These are phyloP conservation scores for Gremmenia infestans DNA, from an alignment of 2,329 filamentous ascomycete genomes.

Conservation along the genomic window DNA sequence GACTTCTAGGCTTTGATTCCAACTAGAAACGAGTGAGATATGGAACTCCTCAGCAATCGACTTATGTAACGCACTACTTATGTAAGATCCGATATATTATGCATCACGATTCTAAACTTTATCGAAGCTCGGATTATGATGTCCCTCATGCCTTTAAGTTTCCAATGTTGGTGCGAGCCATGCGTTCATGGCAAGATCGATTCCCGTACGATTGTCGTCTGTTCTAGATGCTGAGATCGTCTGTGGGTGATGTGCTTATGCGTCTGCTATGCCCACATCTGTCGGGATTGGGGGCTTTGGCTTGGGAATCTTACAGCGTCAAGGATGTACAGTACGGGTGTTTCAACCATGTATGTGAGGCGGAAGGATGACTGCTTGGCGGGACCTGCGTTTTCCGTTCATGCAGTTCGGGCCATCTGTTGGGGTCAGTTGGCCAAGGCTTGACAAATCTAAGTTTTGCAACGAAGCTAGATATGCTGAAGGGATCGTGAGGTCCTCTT, in stretches of 20 bases:
- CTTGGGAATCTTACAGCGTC: neutral
- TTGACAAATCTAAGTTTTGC: no score
- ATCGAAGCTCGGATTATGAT: no score
- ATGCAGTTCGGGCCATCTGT: neutral
- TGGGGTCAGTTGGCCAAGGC: neutral
- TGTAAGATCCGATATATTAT: no score
- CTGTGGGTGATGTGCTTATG: neutral
- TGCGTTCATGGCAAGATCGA: neutral
- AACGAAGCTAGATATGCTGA: no score
- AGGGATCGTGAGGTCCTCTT: neutral
- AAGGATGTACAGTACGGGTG: neutral
- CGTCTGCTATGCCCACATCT: neutral
- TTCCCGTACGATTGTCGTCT: neutral
- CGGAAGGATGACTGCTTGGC: neutral
- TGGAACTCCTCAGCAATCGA: no score
- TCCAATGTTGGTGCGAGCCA: no score
- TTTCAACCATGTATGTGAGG: neutral
- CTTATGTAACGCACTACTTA: no score
- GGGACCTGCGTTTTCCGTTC: neutral
- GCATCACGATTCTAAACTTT: no score
- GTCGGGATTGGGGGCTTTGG: no score
- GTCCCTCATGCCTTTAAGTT: no score
- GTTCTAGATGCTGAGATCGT: neutral
- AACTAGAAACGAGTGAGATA: no score
- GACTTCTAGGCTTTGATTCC: no score